These are phyloP conservation scores for Entomortierella parvispora DNA, from an alignment of 192 early-diverging fungal genomes.

Conservation along the genomic window DNA sequence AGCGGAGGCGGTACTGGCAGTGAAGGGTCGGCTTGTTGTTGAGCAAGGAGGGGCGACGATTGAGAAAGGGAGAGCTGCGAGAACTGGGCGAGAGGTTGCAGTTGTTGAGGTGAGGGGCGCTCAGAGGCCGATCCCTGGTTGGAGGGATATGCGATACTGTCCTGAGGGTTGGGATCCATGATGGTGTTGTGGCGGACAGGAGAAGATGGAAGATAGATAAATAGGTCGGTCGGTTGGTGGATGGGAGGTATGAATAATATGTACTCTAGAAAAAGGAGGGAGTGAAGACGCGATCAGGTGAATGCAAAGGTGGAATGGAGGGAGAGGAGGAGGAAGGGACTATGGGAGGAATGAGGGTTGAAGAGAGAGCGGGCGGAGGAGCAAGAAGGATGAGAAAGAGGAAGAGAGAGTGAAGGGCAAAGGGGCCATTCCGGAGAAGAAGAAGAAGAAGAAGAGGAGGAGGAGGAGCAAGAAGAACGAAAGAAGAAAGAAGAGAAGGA, in stretches of 20 bases:
- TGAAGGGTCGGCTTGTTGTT: neutral
- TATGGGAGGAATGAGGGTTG: neutral
- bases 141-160: too few species aligned
- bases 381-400: neutral
- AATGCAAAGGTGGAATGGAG: too few species aligned
- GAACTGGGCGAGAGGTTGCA: neutral
- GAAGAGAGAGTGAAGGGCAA: neutral
- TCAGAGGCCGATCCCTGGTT: too few species aligned
- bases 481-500: neutral
- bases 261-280: too few species aligned
- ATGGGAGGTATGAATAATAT: too few species aligned
- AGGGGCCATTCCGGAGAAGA: neutral
- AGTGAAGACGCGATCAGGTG: too few species aligned
- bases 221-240: too few species aligned
- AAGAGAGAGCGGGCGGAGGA: neutral
- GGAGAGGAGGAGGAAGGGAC: neutral
- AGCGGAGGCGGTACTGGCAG: neutral
- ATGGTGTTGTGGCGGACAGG: too few species aligned
- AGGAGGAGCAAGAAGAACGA: neutral
- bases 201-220: too few species aligned
- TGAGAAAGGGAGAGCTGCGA: neutral
- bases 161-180: too few species aligned
- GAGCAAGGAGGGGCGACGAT: slow-evolving; percentile 1
- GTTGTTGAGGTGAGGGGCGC: neutral
- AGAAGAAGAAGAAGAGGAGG: neutral